Evolutionary conservation across 2,329 filamentous ascomycete species (phyloP).

Genomic region (Juglanconis sp.): DNA sequence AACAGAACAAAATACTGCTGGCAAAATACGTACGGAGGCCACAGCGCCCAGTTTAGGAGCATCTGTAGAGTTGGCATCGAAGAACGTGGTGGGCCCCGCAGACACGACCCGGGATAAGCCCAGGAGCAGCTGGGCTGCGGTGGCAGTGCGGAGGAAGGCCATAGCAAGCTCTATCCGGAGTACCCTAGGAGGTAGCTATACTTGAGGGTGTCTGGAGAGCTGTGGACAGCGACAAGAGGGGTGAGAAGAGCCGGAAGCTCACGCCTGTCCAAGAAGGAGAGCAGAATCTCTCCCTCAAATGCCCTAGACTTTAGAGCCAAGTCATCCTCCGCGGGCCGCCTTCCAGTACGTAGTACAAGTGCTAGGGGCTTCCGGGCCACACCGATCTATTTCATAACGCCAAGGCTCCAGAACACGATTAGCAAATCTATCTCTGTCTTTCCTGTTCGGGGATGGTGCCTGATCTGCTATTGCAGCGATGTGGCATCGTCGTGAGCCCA

Average conservation of each 20-base stretch:
- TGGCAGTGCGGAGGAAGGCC: conserved; percentile 2
- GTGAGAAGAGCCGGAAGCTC: not conserved
- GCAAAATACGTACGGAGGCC: conserved; percentile 37
- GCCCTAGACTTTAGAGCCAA: not conserved
- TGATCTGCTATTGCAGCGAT: no score
- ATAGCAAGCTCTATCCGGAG: conserved; percentile 2
- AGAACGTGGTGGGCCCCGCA: conserved; percentile 21
- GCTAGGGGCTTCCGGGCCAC: not conserved
- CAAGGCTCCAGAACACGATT: not conserved
- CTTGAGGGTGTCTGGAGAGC: not conserved
- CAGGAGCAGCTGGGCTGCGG: conserved; percentile 8
- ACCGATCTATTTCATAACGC: not conserved
- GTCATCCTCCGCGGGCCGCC: not conserved
- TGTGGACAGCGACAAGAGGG: not conserved
- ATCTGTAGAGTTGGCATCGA: conserved; percentile 13
- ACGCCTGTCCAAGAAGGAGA: not conserved
- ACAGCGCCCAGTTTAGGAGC: conserved; percentile 49
- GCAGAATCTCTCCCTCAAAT: not conserved
- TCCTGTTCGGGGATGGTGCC: not conserved
- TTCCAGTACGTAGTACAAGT: not conserved
- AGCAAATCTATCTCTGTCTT: not conserved
- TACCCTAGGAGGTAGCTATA: not conserved
- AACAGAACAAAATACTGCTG: no score
- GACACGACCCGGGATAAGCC: conserved; percentile 31
- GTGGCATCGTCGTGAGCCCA: no score